Evolutionary conservation across 1,139 yeast genomes (phyloP).

Genomic region (Suhomyces choctaworum): DNA sequence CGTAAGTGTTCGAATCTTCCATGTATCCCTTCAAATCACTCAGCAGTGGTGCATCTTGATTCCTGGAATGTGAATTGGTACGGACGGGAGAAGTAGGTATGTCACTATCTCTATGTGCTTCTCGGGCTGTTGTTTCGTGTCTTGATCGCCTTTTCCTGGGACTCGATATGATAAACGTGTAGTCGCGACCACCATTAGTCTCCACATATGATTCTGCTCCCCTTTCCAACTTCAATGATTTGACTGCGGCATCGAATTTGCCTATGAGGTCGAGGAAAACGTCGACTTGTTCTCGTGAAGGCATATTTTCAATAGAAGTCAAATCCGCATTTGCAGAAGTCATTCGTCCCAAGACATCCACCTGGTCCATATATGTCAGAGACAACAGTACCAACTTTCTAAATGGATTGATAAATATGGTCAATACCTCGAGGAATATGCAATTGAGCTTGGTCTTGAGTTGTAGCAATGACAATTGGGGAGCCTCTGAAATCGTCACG

Average conservation of each 20-base stretch:
- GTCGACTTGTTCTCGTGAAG: conserved; percentile 34
- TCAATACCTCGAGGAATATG: conserved; percentile 38
- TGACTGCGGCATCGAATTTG: conserved; percentile 31
- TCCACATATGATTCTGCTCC: conserved; percentile 6
- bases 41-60: neutral
- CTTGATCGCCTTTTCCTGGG: conserved; percentile 28
- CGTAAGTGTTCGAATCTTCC: neutral
- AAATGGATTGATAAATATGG: conserved; percentile 34
- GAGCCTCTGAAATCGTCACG: conserved; percentile 27
- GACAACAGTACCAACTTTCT: conserved; percentile 32
- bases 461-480: conserved; percentile 35
- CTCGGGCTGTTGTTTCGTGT: conserved; percentile 3
- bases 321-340: conserved; percentile 17
- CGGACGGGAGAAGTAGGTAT: neutral
- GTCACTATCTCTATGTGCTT: neutral
- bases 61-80: neutral
- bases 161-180: conserved; percentile 40
- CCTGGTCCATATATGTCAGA: conserved; percentile 27
- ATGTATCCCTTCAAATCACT: neutral
- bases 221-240: conserved; percentile 20
- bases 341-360: conserved; percentile 32
- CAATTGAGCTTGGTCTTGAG: conserved; percentile 34
- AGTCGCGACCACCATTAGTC: conserved; percentile 16
- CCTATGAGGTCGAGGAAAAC: conserved; percentile 30
- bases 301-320: conserved; percentile 25